phyloP scores from a whole-genome alignment of 2,329 filamentous ascomycete species.

The Neofusicoccum ribis region DNA sequence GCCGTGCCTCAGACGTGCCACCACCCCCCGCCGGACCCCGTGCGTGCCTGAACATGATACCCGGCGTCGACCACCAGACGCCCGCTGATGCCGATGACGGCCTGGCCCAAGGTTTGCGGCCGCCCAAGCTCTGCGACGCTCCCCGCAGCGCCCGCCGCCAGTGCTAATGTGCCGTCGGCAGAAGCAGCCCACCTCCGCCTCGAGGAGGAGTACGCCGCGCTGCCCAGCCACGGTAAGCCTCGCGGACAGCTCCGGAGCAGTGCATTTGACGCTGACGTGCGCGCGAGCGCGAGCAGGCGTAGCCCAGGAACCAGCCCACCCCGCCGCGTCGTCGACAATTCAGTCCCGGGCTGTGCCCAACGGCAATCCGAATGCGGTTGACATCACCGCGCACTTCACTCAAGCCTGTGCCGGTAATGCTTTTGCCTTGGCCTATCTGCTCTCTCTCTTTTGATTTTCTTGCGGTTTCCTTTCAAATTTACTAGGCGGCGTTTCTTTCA shows the following conservation, averaged over 20 bases:
- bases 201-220: slow-evolving; percentile 12
- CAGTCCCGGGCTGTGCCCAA: slow-evolving; percentile 16
- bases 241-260: not conserved
- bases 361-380: slow-evolving; percentile 21
- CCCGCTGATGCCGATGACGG: slow-evolving; percentile 11
- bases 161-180: slow-evolving; percentile 14
- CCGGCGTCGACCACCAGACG: slow-evolving; percentile 12
- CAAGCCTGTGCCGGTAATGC: slow-evolving; percentile 30
- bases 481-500: not conserved
- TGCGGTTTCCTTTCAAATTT: not conserved
- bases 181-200: slow-evolving; percentile 19
- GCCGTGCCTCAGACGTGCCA: slow-evolving; percentile 9
- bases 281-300: slow-evolving; percentile 1
- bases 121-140: slow-evolving; percentile 4
- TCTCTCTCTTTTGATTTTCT: not conserved
- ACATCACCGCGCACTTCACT: slow-evolving; percentile 38
- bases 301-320: slow-evolving; percentile 11
- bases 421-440: not conserved
- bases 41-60: slow-evolving; percentile 16
- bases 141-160: slow-evolving; percentile 14
- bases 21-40: slow-evolving; percentile 6
- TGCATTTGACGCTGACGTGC: slow-evolving; percentile 7
- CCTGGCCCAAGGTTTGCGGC: slow-evolving; percentile 14
- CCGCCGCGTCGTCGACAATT: slow-evolving; percentile 5
- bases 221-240: slow-evolving; percentile 7